phyloP scores from a whole-genome alignment of 2,329 filamentous ascomycete species.

The Fusarium nodosum region DNA sequence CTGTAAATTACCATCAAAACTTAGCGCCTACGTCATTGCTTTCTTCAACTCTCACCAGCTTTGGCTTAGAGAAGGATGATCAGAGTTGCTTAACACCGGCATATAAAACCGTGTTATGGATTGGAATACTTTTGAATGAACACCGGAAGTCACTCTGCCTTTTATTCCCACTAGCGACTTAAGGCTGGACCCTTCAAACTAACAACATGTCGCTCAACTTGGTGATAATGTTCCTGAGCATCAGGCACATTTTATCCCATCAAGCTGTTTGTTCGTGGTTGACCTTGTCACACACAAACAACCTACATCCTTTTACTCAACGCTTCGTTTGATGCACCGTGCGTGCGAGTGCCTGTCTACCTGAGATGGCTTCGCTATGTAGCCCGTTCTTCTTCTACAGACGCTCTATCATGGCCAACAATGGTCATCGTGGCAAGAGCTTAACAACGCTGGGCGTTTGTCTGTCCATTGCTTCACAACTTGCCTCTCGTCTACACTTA shows the following conservation, averaged over 20 bases:
- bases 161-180: constrained; percentile 1
- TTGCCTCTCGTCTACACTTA: not conserved
- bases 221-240: constrained; percentile 40
- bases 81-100: not conserved
- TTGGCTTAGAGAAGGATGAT: not conserved
- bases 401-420: not conserved
- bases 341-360: not conserved
- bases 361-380: not conserved
- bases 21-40: constrained; percentile 43
- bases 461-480: not conserved
- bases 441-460: not conserved
- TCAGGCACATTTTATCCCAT: constrained; percentile 29
- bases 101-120: constrained; percentile 1
- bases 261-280: not conserved
- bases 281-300: not conserved
- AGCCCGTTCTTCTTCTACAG: not conserved
- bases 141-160: not conserved
- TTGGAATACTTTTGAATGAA: not conserved
- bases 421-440: not conserved
- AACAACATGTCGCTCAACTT: constrained; percentile 10
- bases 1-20: constrained; percentile 32
- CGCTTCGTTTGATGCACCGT: not conserved
- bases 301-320: not conserved
- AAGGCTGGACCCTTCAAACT: not conserved
- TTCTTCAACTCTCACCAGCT: not conserved